phyloP scores from a whole-genome alignment of 2,329 filamentous ascomycete species.

The Zymoseptoria tritici region DNA sequence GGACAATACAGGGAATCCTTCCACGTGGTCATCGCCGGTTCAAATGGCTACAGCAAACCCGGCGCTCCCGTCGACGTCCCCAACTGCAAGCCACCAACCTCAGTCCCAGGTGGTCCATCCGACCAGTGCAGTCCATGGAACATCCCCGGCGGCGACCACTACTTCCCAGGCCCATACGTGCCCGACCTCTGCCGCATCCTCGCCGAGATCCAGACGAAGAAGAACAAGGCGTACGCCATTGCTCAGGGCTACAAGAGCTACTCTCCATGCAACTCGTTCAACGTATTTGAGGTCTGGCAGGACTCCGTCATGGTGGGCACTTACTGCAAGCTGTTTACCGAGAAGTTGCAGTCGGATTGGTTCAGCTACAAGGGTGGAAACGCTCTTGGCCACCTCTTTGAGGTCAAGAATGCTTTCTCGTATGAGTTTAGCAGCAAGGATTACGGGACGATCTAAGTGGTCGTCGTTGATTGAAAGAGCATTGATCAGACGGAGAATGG shows the following conservation, averaged over 20 bases:
- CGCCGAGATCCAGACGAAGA: slow-evolving; percentile 10
- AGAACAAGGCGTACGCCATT: slow-evolving; percentile 11
- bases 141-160: slow-evolving; percentile 22
- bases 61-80: slow-evolving; percentile 9
- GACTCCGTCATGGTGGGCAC: slow-evolving; percentile 22
- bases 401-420: slow-evolving; percentile 7
- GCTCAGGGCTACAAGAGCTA: slow-evolving; percentile 11
- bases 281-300: slow-evolving; percentile 24
- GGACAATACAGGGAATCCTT: slow-evolving; percentile 24
- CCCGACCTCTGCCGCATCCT: slow-evolving; percentile 22
- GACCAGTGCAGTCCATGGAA: slow-evolving; percentile 11
- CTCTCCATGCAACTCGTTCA: slow-evolving; percentile 26
- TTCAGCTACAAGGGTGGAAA: slow-evolving; percentile 4
- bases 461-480: background rate
- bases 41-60: slow-evolving; percentile 19
- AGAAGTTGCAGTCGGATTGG: background rate
- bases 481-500: background rate
- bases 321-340: slow-evolving; percentile 25
- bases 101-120: slow-evolving; percentile 8
- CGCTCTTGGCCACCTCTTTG: slow-evolving; percentile 1
- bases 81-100: slow-evolving; percentile 7
- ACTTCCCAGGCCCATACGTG: slow-evolving; percentile 30
- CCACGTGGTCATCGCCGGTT: slow-evolving; percentile 24
- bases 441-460: slow-evolving; percentile 3
- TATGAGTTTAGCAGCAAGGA: slow-evolving; percentile 3